Evolutionary conservation across 1,139 yeast genomes (phyloP).

Genomic region (Pichia inconspicua): DNA sequence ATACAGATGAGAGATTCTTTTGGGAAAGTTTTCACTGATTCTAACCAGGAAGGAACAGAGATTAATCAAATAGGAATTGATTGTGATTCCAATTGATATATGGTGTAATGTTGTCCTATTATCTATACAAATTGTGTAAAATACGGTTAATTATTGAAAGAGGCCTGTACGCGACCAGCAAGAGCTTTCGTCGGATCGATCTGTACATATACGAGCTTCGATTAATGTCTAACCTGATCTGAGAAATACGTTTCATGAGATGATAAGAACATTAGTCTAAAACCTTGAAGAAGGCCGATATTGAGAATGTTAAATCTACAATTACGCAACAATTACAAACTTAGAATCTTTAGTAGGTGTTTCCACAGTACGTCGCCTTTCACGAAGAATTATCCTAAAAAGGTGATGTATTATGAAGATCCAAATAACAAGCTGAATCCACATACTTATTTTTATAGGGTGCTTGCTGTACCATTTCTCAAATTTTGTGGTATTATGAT

Average conservation of each 20-base stretch:
- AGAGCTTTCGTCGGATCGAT: no score
- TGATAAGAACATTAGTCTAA: no score
- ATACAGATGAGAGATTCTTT: slow-evolving; percentile 7
- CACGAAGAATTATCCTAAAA: background rate
- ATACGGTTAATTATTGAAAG: no score
- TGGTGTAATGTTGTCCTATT: background rate
- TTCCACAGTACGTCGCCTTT: no score
- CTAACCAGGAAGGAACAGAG: background rate
- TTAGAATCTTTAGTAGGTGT: background rate
- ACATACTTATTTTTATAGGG: slow-evolving; percentile 33
- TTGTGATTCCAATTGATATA: background rate
- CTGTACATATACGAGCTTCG: no score
- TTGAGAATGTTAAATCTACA: background rate
- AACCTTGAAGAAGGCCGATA: background rate
- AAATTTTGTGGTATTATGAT: slow-evolving; percentile 36
- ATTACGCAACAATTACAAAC: background rate
- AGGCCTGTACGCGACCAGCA: no score
- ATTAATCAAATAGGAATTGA: background rate
- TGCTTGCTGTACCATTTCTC: slow-evolving; percentile 35
- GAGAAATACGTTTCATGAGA: no score
- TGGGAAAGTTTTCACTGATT: background rate
- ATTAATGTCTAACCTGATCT: no score
- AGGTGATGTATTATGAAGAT: slow-evolving; percentile 12
- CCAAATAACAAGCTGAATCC: slow-evolving; percentile 24
- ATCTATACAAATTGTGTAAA: no score